phyloP scores from a whole-genome alignment of 108 stramenopile genomes.

The Pseudonitzschia delicatissima region DNA sequence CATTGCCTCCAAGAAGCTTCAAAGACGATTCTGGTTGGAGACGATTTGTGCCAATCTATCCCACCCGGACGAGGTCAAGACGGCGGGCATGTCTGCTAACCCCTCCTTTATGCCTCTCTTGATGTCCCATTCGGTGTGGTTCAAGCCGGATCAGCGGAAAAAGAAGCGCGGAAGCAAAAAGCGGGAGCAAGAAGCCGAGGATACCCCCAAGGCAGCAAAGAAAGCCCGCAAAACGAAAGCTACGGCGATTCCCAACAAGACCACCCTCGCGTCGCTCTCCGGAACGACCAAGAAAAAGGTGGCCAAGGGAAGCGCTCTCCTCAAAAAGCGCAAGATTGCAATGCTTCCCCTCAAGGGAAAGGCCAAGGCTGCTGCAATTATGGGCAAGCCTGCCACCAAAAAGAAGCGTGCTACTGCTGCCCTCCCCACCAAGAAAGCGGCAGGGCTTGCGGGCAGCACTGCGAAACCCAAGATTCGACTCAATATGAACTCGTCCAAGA shows the following conservation, averaged over 20 bases:
- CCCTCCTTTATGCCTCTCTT: neutral
- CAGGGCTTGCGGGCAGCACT: neutral
- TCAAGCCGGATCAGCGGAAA: constrained; percentile 11
- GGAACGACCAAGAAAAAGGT: neutral
- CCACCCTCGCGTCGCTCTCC: neutral
- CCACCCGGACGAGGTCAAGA: constrained; percentile 1
- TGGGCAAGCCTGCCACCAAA: neutral
- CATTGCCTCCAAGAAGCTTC: constrained; percentile 52
- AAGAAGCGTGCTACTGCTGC: neutral
- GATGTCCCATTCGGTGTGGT: neutral
- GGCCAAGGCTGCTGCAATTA: neutral
- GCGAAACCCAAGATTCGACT: neutral
- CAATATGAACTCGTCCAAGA: neutral
- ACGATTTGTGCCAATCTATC: constrained; percentile 54
- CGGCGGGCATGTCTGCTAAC: neutral
- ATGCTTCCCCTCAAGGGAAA: neutral
- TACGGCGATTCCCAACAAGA: neutral
- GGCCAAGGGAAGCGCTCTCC: neutral
- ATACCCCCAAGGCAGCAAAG: neutral
- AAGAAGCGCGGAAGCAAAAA: constrained; percentile 5
- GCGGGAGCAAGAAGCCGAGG: neutral
- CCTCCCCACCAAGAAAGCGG: neutral
- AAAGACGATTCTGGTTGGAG: constrained; percentile 64
- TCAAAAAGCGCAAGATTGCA: neutral
- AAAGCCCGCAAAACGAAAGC: neutral